Evolutionary conservation across 2,329 filamentous ascomycete genomes (phyloP), one percentile per base, ranked within the genome.

Genomic region (Neoascochyta sp.): DNA sequence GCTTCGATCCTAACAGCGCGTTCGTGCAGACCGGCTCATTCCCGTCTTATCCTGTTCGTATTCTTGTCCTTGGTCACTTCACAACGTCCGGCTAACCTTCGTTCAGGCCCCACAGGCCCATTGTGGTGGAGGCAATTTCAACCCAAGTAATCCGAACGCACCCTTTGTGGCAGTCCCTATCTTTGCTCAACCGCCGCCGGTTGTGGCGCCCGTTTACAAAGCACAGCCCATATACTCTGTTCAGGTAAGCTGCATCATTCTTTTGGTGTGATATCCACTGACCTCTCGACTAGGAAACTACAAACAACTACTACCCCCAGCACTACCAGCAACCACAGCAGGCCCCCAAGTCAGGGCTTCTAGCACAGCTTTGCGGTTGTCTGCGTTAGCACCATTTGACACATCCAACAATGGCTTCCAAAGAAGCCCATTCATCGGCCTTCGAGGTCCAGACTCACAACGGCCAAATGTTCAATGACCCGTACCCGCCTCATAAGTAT

Each of bases 341-440:
- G 11, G 29, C 16, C 9, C 20, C 30, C 1, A 40, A 23, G 4
- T 41, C 47, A 13, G 45, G 48, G 3, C 30, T 51, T 13, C 29
- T 53, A 10, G 29, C 37, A 9, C 47, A 49, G 19, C 31, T 53
- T 20, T 49, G 46, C 11, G 20, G 16, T 14, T 41, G 37, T 21
- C 18, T 53, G 31, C 22, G 36, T 41, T 29, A 24, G 23, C 11
- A 42, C 34, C 17, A 23, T 2, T 20, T 6, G 7, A 2, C 3
- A 10, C 0, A 3, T 9, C 8, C 12, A 10, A 39, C 16, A 5
- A 49, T 51, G 43, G 12, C 21, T 15, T 15, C 17, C 10, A 37
- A 39, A 3, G 34, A 38, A 15, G 32, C 41, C 12, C 34, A 49
- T 13, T 30, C 36, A 0, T 44, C 47, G 5, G 27, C 35, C 7